Evolutionary conservation across 345 rosid genomes (phyloP).

Genomic region (Lenwebbia sp.): DNA sequence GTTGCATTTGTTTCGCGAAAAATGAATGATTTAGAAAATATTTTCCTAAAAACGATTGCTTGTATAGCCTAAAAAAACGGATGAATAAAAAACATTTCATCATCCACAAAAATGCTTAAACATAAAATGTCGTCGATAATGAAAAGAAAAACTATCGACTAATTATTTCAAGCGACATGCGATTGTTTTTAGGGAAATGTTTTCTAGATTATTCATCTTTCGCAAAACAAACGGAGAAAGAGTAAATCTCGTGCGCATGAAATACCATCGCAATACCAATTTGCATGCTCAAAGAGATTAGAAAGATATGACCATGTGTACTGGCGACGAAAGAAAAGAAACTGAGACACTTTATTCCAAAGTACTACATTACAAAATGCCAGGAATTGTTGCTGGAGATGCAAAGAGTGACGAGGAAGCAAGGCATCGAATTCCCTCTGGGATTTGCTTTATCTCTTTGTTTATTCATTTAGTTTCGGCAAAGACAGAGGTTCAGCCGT

Average conservation of each 20-base stretch:
- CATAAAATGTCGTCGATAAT: not conserved
- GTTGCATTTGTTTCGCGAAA: not conserved
- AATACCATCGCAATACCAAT: not conserved
- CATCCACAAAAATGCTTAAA: too few relatives aligned
- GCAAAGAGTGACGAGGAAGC: not conserved
- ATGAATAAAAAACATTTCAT: not conserved
- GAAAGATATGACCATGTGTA: not conserved
- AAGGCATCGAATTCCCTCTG: not conserved
- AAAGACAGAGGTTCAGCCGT: not conserved
- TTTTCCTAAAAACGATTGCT: not conserved
- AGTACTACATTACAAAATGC: not conserved
- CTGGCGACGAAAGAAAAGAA: not conserved
- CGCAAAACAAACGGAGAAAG: not conserved
- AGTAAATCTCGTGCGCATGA: not conserved
- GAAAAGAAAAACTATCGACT: too few relatives aligned
- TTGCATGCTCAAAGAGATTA: not conserved
- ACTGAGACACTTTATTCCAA: not conserved
- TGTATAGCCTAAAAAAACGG: not conserved
- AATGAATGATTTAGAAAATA: not conserved
- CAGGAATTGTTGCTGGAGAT: not conserved
- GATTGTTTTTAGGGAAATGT: not conserved
- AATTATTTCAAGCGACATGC: not conserved
- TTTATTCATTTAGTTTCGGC: not conserved
- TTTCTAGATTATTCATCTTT: not conserved
- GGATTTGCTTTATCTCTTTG: not conserved